Conservation (phyloP, 2,329 filamentous ascomycete genomes). For the Sporothrix sp. region DNA sequence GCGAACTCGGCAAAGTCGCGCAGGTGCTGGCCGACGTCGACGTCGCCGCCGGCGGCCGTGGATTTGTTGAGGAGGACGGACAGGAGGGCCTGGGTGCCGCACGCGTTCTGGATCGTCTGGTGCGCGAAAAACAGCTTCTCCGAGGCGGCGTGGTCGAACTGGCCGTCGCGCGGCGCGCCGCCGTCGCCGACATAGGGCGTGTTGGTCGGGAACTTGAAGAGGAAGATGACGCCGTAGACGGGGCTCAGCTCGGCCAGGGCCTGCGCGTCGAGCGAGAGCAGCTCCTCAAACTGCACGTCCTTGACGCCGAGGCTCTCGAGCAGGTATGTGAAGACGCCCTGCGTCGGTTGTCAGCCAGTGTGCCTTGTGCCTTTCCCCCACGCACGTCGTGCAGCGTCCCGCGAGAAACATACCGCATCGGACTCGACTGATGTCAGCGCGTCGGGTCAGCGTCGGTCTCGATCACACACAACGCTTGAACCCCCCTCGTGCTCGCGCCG, state of each 20-base stretch:
- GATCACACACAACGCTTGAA: no score
- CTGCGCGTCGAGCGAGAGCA: conserved; percentile 76
- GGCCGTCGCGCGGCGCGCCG: conserved; percentile 66
- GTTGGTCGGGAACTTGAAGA: conserved; percentile 89
- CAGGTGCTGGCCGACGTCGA: conserved; percentile 64
- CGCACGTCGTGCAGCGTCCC: no score
- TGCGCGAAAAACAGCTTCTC: conserved; percentile 84
- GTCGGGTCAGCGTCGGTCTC: background rate
- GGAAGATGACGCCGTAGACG: conserved; percentile 93
- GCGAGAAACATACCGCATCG: conserved; percentile 51
- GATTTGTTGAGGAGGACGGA: conserved; percentile 80
- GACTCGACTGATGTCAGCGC: conserved; percentile 58
- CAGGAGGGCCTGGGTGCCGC: conserved; percentile 89
- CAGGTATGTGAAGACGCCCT: conserved; percentile 90
- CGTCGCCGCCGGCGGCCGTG: conserved; percentile 18
- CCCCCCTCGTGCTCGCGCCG: background rate
- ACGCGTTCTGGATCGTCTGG: conserved; percentile 98
- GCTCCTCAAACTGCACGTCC: conserved; percentile 93
- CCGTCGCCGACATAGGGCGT: conserved; percentile 48
- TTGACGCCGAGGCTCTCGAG: conserved; percentile 86
- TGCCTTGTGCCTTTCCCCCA: background rate
- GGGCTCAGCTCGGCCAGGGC: conserved; percentile 61
- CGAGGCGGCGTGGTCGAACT: conserved; percentile 65
- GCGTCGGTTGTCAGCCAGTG: no score
- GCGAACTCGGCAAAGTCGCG: conserved; percentile 81